Evolutionary conservation across 192 early-diverging fungal genomes (phyloP), one percentile per base, ranked within the genome.

Genomic region (Linnemannia zychae): DNA sequence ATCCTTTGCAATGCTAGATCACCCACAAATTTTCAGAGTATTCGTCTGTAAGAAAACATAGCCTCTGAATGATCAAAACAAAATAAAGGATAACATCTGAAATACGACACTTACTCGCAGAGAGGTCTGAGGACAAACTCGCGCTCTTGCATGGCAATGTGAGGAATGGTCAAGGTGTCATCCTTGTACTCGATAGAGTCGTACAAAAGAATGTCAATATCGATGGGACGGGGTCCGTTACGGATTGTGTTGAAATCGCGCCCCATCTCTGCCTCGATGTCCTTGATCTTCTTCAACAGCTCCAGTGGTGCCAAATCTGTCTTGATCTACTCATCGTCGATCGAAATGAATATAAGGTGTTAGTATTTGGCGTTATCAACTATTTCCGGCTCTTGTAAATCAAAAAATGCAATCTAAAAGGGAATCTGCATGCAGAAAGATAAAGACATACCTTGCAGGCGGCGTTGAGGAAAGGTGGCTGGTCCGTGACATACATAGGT

Each of bases 151-250:
- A 99, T 92, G 7, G 91, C 87, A 5, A 93, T 89, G 89, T 99
- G 99, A 48, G 99, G 99, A 47, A 99, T 98, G 13, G 91, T 95
- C 73, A 99, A 89, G 15, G 87, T 91, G 5, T 94, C 86, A 7
- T 88, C 81, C 7, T 86, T 49, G 65, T 90, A 88, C 72, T 97
- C 88, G 47, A 95, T 91, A 65, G 92, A 89, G 77, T 97, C 96
- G 86, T 96, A 99, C 78, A 96, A 95, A n/a, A 99, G 83, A 75
- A 99, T 99, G 78, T 99, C 99, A 15, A 99, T 91, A 83, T 99
- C 99, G 60, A 99, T 96, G 9, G 95, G 92, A 13, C 99, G 92
- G 57, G 98, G 99, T 6, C 97, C 98, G 85, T 97, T 95, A 52
- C 93, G 90, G 66, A 91, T 88, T 17, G 89, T 88, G 1, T 74